Evolutionary conservation across 352 stramenopile species (phyloP), one percentile per base, ranked within the genome.

Genomic region (Pythium brachiatum): DNA sequence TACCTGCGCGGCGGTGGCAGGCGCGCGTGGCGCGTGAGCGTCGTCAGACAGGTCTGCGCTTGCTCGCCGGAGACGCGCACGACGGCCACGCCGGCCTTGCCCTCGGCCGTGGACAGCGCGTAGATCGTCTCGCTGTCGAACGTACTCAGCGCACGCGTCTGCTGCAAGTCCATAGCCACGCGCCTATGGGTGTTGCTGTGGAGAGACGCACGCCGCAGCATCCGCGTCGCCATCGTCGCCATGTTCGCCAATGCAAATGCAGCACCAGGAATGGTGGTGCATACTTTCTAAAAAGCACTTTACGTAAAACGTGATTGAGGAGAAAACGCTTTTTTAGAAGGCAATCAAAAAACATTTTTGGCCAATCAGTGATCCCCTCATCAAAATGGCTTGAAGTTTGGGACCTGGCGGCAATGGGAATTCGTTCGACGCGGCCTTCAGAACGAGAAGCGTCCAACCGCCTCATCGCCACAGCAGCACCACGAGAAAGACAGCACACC

Each of bases 51-150:
- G 12, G 71, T 53, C 56, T 83, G 69, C 1, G 91, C 88, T 11
- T 74, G 64, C 16, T 88, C 76, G 7, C 91, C 91, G 0, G 91
- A 97, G 39, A 97, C 86, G 43, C 92, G 84, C 15, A 98, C 70
- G 25, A 98, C 88, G 0, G 90, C 88, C 15, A 98, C 89, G 26
- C 90, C 92, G 25, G 88, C 81, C 34, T 86, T 88, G 20, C 88
- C 88, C 11, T 89, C 75, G 0, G 88, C 89, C 15, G 89, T 97
- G 26, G 89, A 97, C 44, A 98, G 73, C 62, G 90, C 90, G 65
- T 92, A 98, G 66, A 98, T 97, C 4, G 90, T 97, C 47, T 97
- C 88, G n/a, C 64, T 69, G 47, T 85, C 81, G 18, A 71, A 64
- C 0, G 76, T 69, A 9, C 63, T 62, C 47, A 53, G 43, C 21